Evolutionary conservation across 208 protist species (phyloP).

Genomic region (Leishmania turanica): DNA sequence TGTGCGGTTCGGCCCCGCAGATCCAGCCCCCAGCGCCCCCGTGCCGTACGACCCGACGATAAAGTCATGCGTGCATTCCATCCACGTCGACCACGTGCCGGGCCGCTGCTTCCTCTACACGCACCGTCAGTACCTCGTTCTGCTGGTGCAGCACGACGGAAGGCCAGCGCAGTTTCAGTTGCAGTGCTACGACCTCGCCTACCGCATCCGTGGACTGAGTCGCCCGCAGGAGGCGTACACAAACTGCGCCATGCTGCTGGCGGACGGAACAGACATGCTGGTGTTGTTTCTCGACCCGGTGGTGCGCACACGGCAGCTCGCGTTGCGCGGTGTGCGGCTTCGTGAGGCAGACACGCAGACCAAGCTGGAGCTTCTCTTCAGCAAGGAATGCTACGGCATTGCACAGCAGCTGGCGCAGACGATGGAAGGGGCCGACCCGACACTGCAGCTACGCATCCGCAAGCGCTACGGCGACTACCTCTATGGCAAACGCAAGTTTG

Average conservation of each 20-base stretch:
- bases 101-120: conserved; percentile 64
- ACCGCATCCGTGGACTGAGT: conserved; percentile 90
- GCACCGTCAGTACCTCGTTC: conserved; percentile 87
- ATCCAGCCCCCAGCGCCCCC: not conserved
- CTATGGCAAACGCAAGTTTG: conserved; percentile 76
- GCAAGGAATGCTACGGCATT: conserved; percentile 94
- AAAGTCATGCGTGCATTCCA: conserved; percentile 66
- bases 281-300: conserved; percentile 73
- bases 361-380: conserved; percentile 96
- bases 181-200: conserved; percentile 89
- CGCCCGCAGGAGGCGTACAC: conserved; percentile 62
- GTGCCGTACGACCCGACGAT: conserved; percentile 44
- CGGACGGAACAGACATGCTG: conserved; percentile 81
- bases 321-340: conserved; percentile 43
- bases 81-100: conserved; percentile 58
- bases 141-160: conserved; percentile 68
- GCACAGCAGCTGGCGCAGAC: conserved; percentile 92
- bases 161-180: conserved; percentile 56
- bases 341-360: conserved; percentile 92
- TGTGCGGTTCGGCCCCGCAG: conserved; percentile 11
- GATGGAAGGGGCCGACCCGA: conserved; percentile 35
- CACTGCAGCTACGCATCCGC: conserved; percentile 92
- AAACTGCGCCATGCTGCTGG: conserved; percentile 76
- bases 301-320: conserved; percentile 15
- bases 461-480: conserved; percentile 95